Evolutionary conservation across 2,329 filamentous ascomycete species (phyloP), one percentile per base, ranked within the genome.

Genomic region (Paecilomyces niveus): DNA sequence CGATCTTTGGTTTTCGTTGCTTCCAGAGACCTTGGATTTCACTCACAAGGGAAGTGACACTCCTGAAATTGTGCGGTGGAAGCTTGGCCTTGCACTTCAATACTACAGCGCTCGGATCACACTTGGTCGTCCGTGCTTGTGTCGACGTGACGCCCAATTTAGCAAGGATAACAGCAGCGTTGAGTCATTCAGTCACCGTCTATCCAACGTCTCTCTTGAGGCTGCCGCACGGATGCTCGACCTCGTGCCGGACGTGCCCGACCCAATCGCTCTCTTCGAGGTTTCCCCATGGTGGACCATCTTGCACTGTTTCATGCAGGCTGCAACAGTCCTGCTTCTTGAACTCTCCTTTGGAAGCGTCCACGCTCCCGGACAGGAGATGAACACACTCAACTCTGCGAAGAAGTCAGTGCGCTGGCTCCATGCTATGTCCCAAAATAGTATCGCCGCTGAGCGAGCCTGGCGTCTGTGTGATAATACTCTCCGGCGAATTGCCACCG

Each of bases 351-450:
- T 78, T 54, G 72, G 73, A 22, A 70, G 67, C 53, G 71, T 77
- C n/a, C 77, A 78, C 61, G 72, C 73, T 63, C 76, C 77, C 5
- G 68, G 73, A 11, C 68, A 74, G 29, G 76, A 76, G 53, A 63
- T 64, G 5, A 63, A 64, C 8, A 72, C 75, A n/a, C 59, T 79
- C 5, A 53, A 61, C 1, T 60, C 71, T 1, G 61, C 73, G 10
- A 79, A 78, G 58, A 78, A 78, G 59, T 72, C 70, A 8, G 67
- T 76, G 21, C 68, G 72, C 32, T 79, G 77, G 77, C 70, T 79
- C 11, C 71, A 73, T 56, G 65, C 71, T 31, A 73, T 79, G 67
- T 70, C 74, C 2, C 66, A 74, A 53, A 69, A 70, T 22, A 73
- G 72, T 56, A 61, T 72, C 26, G 72, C 74, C 8, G 76, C 76